A percentile compares a stretch with the other conserved stretches of the same genome.
Evolutionary conservation across 768 basidiomycete species (phyloP).

Genomic region (Saitozyma sp.): DNA sequence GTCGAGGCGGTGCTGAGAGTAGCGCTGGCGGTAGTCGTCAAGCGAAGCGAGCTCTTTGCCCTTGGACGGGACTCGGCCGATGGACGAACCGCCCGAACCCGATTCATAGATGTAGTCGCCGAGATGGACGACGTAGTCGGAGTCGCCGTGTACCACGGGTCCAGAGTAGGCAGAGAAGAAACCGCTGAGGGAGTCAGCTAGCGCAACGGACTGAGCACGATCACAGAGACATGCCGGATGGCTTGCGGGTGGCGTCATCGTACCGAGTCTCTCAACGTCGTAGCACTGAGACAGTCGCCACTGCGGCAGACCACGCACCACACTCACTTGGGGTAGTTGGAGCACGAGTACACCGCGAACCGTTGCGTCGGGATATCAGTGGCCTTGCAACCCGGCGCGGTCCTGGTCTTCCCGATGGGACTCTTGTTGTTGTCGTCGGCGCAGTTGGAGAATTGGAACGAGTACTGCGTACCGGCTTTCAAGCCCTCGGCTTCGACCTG

Average conservation of each 20-base stretch:
- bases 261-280: too few species aligned
- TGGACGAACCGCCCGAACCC: slow-evolving; percentile 54
- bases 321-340: slow-evolving; percentile 54
- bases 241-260: not conserved
- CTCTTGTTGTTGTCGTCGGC: slow-evolving; percentile 57
- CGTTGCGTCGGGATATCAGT: slow-evolving; percentile 60
- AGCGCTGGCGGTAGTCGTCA: slow-evolving; percentile 53
- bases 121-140: slow-evolving; percentile 60
- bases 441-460: slow-evolving; percentile 63
- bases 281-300: not conserved
- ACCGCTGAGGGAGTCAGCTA: slow-evolving; percentile 49
- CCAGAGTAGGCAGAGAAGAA: slow-evolving; percentile 66
- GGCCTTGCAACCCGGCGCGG: slow-evolving; percentile 58
- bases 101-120: slow-evolving; percentile 57
- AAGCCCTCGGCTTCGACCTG: slow-evolving; percentile 60
- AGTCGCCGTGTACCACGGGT: slow-evolving; percentile 61
- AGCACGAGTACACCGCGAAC: slow-evolving; percentile 65
- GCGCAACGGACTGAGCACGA: not conserved
- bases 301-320: too few species aligned
- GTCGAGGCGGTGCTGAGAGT: slow-evolving; percentile 61
- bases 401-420: slow-evolving; percentile 60
- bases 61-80: slow-evolving; percentile 58
- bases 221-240: not conserved
- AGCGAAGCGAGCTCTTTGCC: slow-evolving; percentile 64
- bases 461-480: slow-evolving; percentile 61